Evolutionary conservation across 495 filamentous ascomycete species (phyloP).

Genomic region (Podospora sp.): DNA sequence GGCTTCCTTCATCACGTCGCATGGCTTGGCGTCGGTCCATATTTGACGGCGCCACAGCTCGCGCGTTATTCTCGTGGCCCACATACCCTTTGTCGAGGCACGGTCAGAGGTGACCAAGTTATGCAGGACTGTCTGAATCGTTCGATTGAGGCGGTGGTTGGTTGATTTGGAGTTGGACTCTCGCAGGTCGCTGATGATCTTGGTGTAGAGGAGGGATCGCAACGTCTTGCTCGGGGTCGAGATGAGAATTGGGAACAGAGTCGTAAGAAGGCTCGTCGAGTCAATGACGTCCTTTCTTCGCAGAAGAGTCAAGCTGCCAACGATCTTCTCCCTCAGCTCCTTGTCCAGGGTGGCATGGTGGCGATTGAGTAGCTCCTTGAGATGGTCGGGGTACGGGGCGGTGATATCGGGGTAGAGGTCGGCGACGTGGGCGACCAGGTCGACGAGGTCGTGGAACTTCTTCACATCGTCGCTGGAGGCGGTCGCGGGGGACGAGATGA

Average conservation of each 20-base stretch:
- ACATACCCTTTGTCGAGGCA: constrained; percentile 80
- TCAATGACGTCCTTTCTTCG: constrained; percentile 91
- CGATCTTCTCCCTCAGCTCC: constrained; percentile 90
- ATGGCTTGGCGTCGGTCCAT: constrained; percentile 67
- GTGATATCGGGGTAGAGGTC: constrained; percentile 88
- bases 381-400: constrained; percentile 73
- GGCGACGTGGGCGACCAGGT: constrained; percentile 88
- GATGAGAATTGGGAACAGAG: constrained; percentile 83
- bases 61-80: constrained; percentile 64
- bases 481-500: constrained; percentile 76
- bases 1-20: constrained; percentile 94
- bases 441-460: constrained; percentile 74
- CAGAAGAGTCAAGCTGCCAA: constrained; percentile 84
- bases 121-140: constrained; percentile 88
- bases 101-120: constrained; percentile 86
- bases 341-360: constrained; percentile 80
- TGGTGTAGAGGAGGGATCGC: constrained; percentile 80
- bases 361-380: constrained; percentile 74
- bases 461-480: constrained; percentile 74
- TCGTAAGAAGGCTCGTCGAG: constrained; percentile 77
- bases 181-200: constrained; percentile 87
- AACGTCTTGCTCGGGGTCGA: constrained; percentile 83
- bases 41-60: constrained; percentile 48
- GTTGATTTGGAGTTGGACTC: constrained; percentile 79
- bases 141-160: constrained; percentile 90